phyloP scores from a whole-genome alignment of 2,329 filamentous ascomycete genomes.

The Grosmannia serpens region DNA sequence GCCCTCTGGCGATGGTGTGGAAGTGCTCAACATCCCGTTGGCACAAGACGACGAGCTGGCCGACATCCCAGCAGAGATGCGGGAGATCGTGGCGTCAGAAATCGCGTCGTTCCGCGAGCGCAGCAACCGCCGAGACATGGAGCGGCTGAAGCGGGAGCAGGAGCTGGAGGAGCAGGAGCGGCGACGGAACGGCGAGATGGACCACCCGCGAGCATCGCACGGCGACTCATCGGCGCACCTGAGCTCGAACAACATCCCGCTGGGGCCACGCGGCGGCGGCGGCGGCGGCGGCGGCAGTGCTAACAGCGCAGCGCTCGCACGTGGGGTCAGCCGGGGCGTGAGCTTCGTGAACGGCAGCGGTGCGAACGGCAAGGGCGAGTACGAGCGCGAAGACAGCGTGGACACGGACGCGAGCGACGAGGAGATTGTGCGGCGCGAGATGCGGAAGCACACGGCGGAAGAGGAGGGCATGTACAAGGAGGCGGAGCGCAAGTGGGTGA shows the following conservation, averaged over 20 bases:
- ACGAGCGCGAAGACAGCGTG: constrained; percentile 41
- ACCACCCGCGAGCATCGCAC: constrained; percentile 43
- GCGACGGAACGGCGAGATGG: constrained; percentile 45
- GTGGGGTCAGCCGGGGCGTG: constrained; percentile 24
- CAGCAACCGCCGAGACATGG: constrained; percentile 77
- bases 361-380: constrained; percentile 29
- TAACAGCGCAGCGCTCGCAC: background rate
- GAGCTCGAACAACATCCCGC: constrained; percentile 58
- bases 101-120: constrained; percentile 90
- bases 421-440: constrained; percentile 64
- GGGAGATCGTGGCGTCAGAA: constrained; percentile 85
- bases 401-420: constrained; percentile 80
- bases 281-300: constrained; percentile 25
- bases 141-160: constrained; percentile 78
- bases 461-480: constrained; percentile 72
- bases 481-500: constrained; percentile 81
- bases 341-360: constrained; percentile 66
- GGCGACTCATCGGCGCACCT: constrained; percentile 60
- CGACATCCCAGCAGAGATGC: constrained; percentile 92
- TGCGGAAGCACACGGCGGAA: constrained; percentile 61
- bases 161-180: constrained; percentile 83
- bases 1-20: constrained; percentile 50
- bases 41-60: constrained; percentile 84
- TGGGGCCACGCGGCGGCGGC: constrained; percentile 51
- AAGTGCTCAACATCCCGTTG: constrained; percentile 82